Evolutionary conservation across 768 basidiomycete genomes (phyloP).

Genomic region (Mycena capillaripes): DNA sequence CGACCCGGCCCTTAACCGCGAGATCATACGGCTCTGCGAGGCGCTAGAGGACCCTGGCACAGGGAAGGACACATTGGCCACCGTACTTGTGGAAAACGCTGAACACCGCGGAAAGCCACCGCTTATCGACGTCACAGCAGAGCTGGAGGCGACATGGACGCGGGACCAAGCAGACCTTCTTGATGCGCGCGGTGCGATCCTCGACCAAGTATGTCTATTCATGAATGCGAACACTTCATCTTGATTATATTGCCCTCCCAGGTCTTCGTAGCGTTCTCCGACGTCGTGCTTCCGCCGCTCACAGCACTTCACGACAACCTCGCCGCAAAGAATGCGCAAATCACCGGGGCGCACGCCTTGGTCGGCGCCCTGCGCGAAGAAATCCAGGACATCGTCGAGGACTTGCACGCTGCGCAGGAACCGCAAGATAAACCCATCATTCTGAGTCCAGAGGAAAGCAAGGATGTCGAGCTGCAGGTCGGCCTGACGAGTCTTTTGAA

Average conservation of each 20-base stretch:
- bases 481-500: slow-evolving; percentile 38
- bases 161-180: slow-evolving; percentile 47
- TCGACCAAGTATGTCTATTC: slow-evolving; percentile 43
- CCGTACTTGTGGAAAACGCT: background rate
- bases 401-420: slow-evolving; percentile 13
- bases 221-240: background rate
- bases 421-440: background rate
- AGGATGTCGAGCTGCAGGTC: slow-evolving; percentile 34
- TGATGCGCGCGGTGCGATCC: slow-evolving; percentile 35
- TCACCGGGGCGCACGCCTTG: slow-evolving; percentile 48
- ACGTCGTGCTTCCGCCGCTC: slow-evolving; percentile 42
- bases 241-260: slow-evolving; percentile 20
- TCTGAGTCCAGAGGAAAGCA: background rate
- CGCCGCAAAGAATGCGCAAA: slow-evolving; percentile 28
- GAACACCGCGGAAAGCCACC: slow-evolving; percentile 4
- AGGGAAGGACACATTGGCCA: background rate
- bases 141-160: slow-evolving; percentile 48
- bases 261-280: slow-evolving; percentile 39
- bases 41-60: slow-evolving; percentile 13
- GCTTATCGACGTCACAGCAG: slow-evolving; percentile 38
- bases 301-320: slow-evolving; percentile 40
- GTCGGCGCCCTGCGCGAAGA: slow-evolving; percentile 52
- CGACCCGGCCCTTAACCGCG: background rate
- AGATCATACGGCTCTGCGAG: slow-evolving; percentile 8
- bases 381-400: slow-evolving; percentile 43